A percentile compares a stretch with the other conserved stretches of the same genome.
These are phyloP conservation scores for Colletotrichum agaves DNA, from an alignment of 2,329 filamentous ascomycete species.

Conservation along the genomic window DNA sequence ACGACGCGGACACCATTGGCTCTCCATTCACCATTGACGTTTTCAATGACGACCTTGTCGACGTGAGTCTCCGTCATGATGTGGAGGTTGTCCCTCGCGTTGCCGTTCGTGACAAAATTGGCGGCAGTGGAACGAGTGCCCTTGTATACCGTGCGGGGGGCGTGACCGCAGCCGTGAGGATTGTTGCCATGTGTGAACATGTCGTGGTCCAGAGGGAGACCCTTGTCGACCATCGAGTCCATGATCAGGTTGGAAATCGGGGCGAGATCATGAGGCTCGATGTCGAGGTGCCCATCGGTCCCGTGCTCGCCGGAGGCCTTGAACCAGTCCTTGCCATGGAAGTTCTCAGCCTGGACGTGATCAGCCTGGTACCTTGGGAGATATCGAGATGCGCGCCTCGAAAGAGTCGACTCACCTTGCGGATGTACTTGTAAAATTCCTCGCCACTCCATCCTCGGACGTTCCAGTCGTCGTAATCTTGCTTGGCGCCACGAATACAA, in stretches of 20 bases:
- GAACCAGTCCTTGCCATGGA: conserved; percentile 68
- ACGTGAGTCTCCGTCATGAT: conserved; percentile 61
- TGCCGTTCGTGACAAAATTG: conserved; percentile 59
- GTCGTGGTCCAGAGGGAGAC: conserved; percentile 65
- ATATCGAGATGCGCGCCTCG: background rate
- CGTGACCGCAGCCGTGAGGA: conserved; percentile 66
- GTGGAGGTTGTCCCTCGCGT: conserved; percentile 55
- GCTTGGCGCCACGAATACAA: conserved; percentile 59
- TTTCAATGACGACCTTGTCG: conserved; percentile 61
- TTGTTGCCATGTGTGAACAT: conserved; percentile 66
- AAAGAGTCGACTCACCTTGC: conserved; percentile 52
- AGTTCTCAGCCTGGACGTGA: conserved; percentile 61
- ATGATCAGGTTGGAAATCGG: conserved; percentile 66
- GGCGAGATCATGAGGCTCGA: conserved; percentile 67
- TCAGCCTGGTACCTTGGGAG: no score
- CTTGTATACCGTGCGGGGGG: conserved; percentile 61
- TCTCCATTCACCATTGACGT: conserved; percentile 46
- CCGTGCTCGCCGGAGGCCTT: conserved; percentile 61
- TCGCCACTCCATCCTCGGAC: conserved; percentile 66
- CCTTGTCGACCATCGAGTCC: conserved; percentile 64
- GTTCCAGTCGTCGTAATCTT: conserved; percentile 65
- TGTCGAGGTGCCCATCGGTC: conserved; percentile 62
- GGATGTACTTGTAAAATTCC: conserved; percentile 67
- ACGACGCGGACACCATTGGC: conserved; percentile 57
- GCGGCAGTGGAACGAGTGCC: conserved; percentile 64